These are phyloP conservation scores for Pulicaria dysenterica DNA, from an alignment of 129 eudicot genomes.

Conservation along the genomic window DNA sequence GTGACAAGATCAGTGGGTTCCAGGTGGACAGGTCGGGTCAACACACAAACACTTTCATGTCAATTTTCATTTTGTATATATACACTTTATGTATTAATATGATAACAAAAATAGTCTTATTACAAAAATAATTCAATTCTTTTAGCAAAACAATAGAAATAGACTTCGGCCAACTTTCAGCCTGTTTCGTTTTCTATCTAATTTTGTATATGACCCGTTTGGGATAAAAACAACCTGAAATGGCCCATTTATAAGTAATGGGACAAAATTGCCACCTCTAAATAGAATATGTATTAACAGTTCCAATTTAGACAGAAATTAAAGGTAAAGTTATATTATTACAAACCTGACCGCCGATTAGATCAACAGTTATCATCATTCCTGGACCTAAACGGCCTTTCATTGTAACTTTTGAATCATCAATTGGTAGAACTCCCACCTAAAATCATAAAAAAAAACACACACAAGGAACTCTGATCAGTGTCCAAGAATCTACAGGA, in stretches of 20 bases:
- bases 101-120: neutral
- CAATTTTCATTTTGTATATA: neutral
- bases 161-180: slow-evolving; percentile 1
- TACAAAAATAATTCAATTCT: neutral
- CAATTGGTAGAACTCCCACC: slow-evolving; percentile 97
- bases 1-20: neutral
- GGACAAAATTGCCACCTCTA: neutral
- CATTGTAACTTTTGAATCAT: slow-evolving; percentile 92
- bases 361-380: slow-evolving; percentile 95
- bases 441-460: slow-evolving; percentile 27
- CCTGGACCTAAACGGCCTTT: slow-evolving; percentile 99
- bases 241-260: neutral
- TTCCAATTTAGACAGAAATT: neutral
- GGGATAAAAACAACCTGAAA: neutral
- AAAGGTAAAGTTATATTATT: neutral
- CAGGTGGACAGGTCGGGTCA: neutral
- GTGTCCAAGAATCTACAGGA: slow-evolving; percentile 25
- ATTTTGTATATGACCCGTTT: neutral
- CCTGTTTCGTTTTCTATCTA: neutral
- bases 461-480: neutral
- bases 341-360: slow-evolving; percentile 87
- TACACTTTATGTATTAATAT: neutral
- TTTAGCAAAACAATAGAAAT: neutral
- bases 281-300: slow-evolving; percentile 16
- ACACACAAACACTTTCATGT: neutral